phyloP scores from a whole-genome alignment of 495 filamentous ascomycete genomes.

The Penicillium psychrofluorescens region DNA sequence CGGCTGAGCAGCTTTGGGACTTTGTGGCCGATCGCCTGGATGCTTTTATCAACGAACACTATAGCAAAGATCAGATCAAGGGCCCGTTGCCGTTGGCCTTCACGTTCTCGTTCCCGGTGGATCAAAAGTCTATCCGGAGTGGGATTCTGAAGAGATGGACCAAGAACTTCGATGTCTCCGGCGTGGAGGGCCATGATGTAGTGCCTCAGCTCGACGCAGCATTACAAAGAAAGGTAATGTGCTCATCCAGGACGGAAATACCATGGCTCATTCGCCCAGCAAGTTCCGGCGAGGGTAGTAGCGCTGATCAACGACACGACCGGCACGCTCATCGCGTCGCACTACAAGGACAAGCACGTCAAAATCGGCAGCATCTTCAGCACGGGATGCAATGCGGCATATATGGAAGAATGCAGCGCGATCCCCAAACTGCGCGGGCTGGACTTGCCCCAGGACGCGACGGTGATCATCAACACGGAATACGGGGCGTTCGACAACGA shows the following conservation, averaged over 20 bases:
- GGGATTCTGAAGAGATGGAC: constrained; percentile 93
- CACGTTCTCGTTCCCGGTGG: constrained; percentile 91
- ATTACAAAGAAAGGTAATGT: constrained; percentile 58
- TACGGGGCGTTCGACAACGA: constrained; percentile 97
- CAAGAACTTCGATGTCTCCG: constrained; percentile 87
- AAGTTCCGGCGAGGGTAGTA: constrained; percentile 74
- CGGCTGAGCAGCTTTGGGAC: constrained; percentile 77
- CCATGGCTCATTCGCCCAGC: constrained; percentile 31
- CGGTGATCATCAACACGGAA: constrained; percentile 95
- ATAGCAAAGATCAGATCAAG: constrained; percentile 45
- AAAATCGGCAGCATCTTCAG: constrained; percentile 94
- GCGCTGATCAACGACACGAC: constrained; percentile 95
- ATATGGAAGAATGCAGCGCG: constrained; percentile 78
- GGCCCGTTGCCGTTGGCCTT: constrained; percentile 69
- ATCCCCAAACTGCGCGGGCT: constrained; percentile 81
- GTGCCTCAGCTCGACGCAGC: constrained; percentile 82
- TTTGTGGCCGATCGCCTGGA: constrained; percentile 86
- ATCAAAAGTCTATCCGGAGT: constrained; percentile 80
- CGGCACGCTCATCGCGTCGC: constrained; percentile 86
- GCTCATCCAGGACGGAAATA: not conserved
- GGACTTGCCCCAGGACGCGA: constrained; percentile 70
- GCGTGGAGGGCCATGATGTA: constrained; percentile 85
- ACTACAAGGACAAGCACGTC: constrained; percentile 76
- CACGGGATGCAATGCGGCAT: constrained; percentile 92
- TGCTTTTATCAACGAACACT: constrained; percentile 78